phyloP scores from a whole-genome alignment of 176 grass and related monocot genomes.

The Zea luxurians region DNA sequence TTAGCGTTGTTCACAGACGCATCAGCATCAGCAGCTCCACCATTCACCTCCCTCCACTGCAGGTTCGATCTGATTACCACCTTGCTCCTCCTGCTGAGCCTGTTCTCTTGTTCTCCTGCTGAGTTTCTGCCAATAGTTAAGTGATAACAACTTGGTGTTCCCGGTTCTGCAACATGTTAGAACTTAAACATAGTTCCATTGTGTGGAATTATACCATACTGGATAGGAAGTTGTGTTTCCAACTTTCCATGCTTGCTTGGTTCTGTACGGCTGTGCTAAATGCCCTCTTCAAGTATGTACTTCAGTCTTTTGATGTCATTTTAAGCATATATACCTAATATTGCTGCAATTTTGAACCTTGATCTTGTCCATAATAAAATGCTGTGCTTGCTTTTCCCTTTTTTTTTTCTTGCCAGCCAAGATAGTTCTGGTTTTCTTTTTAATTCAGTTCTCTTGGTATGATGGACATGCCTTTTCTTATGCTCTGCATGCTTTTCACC shows the following conservation, averaged over 20 bases:
- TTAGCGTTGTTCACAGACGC: too few relatives aligned
- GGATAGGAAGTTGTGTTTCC: neutral
- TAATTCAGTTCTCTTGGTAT: neutral
- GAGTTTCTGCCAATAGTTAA: neutral
- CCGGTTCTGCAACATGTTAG: conserved; percentile 5
- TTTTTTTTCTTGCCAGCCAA: too few relatives aligned
- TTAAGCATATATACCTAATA: neutral
- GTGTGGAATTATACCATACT: neutral
- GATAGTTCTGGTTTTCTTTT: neutral
- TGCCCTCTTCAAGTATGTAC: neutral
- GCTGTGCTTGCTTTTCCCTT: neutral
- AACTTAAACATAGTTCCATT: neutral
- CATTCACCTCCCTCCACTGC: too few relatives aligned
- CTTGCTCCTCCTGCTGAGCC: too few relatives aligned
- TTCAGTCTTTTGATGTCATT: neutral
- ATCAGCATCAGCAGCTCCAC: too few relatives aligned
- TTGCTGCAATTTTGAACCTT: neutral
- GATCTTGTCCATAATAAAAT: neutral
- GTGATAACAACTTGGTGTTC: neutral
- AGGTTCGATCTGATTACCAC: too few relatives aligned
- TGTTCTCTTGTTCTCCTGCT: too few relatives aligned
- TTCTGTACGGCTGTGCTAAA: neutral
- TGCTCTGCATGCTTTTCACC: neutral
- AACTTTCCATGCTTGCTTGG: neutral
- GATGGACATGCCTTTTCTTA: neutral